A percentile compares a stretch with the other conserved stretches of the same genome.
Evolutionary conservation across 2,329 filamentous ascomycete species (phyloP).

Genomic region (Xylariaceae sp.): DNA sequence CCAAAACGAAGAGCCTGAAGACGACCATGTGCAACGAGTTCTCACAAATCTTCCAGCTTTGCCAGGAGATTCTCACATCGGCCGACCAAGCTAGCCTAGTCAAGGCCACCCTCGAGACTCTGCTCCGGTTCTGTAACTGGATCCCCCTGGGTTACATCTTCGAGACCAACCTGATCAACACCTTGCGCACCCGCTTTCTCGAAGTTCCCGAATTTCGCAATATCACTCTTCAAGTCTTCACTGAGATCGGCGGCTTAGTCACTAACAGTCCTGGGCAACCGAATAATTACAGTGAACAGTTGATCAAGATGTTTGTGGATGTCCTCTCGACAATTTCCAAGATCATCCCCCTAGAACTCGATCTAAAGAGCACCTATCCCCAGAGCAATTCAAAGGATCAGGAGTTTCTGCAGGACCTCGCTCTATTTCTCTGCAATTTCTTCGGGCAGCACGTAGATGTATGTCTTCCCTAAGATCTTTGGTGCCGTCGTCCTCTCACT

Average conservation of each 20-base stretch:
- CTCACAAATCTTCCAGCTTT: slow-evolving; percentile 96
- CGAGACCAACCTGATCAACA: slow-evolving; percentile 94
- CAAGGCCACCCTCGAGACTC: slow-evolving; percentile 93
- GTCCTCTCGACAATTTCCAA: slow-evolving; percentile 87
- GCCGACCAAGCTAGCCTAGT: slow-evolving; percentile 85
- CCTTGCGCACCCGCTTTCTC: slow-evolving; percentile 85
- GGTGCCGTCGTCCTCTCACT: slow-evolving; percentile 5
- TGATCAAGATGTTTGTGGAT: slow-evolving; percentile 98
- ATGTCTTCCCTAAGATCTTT: slow-evolving; percentile 25
- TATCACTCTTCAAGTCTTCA: slow-evolving; percentile 92
- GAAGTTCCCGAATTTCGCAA: slow-evolving; percentile 95
- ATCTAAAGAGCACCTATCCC: slow-evolving; percentile 87
- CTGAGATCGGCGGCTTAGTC: slow-evolving; percentile 91
- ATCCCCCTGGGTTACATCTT: slow-evolving; percentile 98
- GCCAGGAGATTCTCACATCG: slow-evolving; percentile 88
- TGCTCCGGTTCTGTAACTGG: slow-evolving; percentile 97
- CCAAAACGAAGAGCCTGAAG: slow-evolving; percentile 94
- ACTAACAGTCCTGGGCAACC: slow-evolving; percentile 66
- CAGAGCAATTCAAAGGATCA: slow-evolving; percentile 90
- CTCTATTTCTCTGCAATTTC: slow-evolving; percentile 94
- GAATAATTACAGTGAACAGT: slow-evolving; percentile 85
- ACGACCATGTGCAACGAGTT: slow-evolving; percentile 99
- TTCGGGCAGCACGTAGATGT: slow-evolving; percentile 89
- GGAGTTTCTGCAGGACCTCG: slow-evolving; percentile 95
- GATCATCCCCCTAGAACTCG: slow-evolving; percentile 86